These are phyloP conservation scores for Phytopythium kandeliae DNA, from an alignment of 352 stramenopile species.

Conservation along the genomic window DNA sequence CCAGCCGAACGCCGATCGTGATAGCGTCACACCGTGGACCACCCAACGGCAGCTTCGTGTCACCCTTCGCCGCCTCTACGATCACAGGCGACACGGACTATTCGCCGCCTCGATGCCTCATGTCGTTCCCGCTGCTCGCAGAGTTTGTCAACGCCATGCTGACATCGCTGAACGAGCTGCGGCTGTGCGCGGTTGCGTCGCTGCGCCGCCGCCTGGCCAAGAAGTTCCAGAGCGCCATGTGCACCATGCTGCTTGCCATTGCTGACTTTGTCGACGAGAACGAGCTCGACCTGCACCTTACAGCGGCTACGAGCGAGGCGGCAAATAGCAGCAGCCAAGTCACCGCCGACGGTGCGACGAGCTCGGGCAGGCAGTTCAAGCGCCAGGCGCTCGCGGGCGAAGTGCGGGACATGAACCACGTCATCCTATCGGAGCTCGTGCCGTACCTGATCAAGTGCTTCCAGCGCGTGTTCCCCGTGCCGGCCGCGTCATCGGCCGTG, in stretches of 20 bases:
- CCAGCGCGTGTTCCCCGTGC: conserved; percentile 48
- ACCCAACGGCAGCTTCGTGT: conserved; percentile 7
- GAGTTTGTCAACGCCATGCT: conserved; percentile 83
- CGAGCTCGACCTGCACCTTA: conserved; percentile 21
- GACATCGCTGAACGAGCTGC: conserved; percentile 80
- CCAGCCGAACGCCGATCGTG: conserved; percentile 57
- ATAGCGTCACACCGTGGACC: conserved; percentile 61
- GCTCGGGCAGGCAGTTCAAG: conserved; percentile 16
- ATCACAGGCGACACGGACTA: conserved; percentile 33
- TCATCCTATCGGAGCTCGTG: conserved; percentile 48
- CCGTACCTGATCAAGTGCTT: conserved; percentile 74
- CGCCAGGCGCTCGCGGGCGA: conserved; percentile 23
- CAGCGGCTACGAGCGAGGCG: neutral
- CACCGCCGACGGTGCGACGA: neutral
- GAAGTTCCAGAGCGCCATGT: conserved; percentile 50
- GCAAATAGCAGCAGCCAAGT: conserved; percentile 8
- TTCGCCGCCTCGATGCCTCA: conserved; percentile 68
- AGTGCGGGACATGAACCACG: conserved; percentile 53
- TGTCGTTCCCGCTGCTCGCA: conserved; percentile 82
- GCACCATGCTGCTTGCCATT: conserved; percentile 42
- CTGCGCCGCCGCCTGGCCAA: conserved; percentile 49
- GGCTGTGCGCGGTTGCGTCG: conserved; percentile 63
- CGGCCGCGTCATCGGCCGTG: conserved; percentile 13
- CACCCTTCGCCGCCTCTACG: conserved; percentile 6
- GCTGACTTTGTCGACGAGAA: conserved; percentile 55